These are phyloP conservation scores for Asclepias syriaca DNA, from an alignment of 257 asterid genomes.

Conservation along the genomic window DNA sequence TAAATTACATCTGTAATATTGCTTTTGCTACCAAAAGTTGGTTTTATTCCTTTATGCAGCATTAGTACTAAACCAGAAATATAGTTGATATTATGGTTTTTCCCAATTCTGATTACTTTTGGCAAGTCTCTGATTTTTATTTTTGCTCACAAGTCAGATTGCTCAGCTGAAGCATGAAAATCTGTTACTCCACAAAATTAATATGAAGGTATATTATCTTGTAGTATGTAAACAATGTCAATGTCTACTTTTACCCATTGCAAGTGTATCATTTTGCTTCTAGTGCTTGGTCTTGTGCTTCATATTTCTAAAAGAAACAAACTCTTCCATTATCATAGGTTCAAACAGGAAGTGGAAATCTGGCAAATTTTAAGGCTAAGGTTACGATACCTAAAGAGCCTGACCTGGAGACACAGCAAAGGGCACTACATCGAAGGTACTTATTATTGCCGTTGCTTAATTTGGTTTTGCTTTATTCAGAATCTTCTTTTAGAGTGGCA, in stretches of 20 bases:
- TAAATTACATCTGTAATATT: not conserved
- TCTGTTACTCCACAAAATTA: slow-evolving; percentile 50
- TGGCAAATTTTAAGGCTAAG: slow-evolving; percentile 27
- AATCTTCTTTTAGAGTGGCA: not conserved
- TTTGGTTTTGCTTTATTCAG: slow-evolving; percentile 3
- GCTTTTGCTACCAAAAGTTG: not conserved
- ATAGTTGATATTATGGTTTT: not conserved
- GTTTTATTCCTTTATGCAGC: not conserved
- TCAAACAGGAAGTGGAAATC: slow-evolving; percentile 13
- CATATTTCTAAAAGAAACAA: not conserved
- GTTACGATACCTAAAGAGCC: slow-evolving; percentile 82
- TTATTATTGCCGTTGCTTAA: not conserved
- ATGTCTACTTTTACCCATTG: not conserved
- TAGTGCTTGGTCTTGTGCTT: not conserved
- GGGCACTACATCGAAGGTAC: slow-evolving; percentile 76
- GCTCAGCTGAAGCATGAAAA: slow-evolving; percentile 67
- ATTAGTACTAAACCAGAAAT: not conserved
- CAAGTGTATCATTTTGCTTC: not conserved
- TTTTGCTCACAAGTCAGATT: slow-evolving; percentile 38
- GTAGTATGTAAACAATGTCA: not conserved
- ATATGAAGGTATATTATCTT: slow-evolving; percentile 45
- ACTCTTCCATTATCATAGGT: slow-evolving; percentile 5
- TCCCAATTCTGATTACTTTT: not conserved
- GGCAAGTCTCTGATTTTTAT: not conserved
- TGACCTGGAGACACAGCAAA: slow-evolving; percentile 57